Percentiles rank a stretch among this genome's conserved stretches.
These are phyloP conservation scores for Phlyctochytrium bullatum DNA, from an alignment of 192 early-diverging fungal genomes.

Conservation along the genomic window DNA sequence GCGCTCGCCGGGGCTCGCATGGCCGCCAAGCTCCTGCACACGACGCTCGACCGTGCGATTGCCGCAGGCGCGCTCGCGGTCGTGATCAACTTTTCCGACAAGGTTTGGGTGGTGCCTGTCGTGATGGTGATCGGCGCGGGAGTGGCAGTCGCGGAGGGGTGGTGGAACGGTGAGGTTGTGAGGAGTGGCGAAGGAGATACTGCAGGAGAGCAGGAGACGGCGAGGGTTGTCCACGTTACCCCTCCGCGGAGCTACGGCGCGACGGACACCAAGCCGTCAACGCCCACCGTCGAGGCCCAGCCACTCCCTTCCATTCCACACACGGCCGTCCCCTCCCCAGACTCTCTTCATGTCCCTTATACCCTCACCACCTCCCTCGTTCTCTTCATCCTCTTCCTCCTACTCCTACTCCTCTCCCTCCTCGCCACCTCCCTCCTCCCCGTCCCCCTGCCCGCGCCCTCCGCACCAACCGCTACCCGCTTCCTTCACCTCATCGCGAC, in stretches of 20 bases:
- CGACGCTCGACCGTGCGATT: slow-evolving; percentile 7
- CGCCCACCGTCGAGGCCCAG: neutral
- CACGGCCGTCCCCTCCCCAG: slow-evolving; percentile 11
- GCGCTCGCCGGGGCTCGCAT: slow-evolving; percentile 49
- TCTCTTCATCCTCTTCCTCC: slow-evolving; percentile 3
- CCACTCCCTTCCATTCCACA: neutral
- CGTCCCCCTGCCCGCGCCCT: slow-evolving; percentile 5
- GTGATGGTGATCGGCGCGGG: slow-evolving; percentile 52
- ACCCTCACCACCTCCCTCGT: slow-evolving; percentile 1
- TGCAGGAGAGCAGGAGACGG: neutral
- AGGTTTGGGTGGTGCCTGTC: slow-evolving; percentile 50
- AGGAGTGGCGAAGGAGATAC: neutral
- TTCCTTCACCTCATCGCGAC: slow-evolving; percentile 38
- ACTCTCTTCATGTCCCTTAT: neutral
- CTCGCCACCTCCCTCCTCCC: slow-evolving; percentile 26
- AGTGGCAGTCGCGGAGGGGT: slow-evolving; percentile 13
- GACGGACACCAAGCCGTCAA: neutral
- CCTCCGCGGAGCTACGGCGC: neutral
- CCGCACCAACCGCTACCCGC: slow-evolving; percentile 33
- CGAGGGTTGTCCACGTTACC: neutral
- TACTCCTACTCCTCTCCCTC: slow-evolving; percentile 41
- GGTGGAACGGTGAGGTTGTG: neutral
- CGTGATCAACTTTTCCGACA: slow-evolving; percentile 24
- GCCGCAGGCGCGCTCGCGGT: slow-evolving; percentile 10
- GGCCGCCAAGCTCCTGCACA: slow-evolving; percentile 11